Conservation (phyloP, 441 rosid species). For the Euphorbia schlechtendalii region DNA sequence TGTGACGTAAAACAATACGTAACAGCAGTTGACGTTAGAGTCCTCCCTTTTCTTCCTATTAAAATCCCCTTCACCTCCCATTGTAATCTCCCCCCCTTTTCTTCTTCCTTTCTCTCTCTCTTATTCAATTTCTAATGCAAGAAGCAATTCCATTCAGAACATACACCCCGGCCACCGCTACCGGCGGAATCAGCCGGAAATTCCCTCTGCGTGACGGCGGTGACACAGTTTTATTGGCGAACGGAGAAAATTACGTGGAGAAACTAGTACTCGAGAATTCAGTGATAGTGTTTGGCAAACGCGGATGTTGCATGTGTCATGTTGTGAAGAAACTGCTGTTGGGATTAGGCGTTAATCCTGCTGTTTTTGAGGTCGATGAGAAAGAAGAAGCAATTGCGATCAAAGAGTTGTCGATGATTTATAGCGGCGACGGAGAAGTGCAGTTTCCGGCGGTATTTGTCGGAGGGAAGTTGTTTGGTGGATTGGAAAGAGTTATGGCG, state of each 20-base stretch:
- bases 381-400: conserved; percentile 40
- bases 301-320: conserved; percentile 81
- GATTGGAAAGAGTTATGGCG: conserved; percentile 72
- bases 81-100: neutral
- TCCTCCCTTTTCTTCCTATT: conserved; percentile 25
- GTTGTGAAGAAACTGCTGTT: conserved; percentile 57
- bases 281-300: conserved; percentile 55
- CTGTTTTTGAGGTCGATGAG: conserved; percentile 54
- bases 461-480: conserved; percentile 80
- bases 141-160: conserved; percentile 48
- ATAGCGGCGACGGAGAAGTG: conserved; percentile 6
- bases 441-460: conserved; percentile 69
- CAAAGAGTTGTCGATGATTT: conserved; percentile 29
- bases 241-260: conserved; percentile 16
- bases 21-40: conserved; percentile 50
- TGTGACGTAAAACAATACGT: conserved; percentile 54
- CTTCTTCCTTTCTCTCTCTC: neutral
- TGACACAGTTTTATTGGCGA: neutral
- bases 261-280: conserved; percentile 56
- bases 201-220: conserved; percentile 10
- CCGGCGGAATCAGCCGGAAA: conserved; percentile 14
- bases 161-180: conserved; percentile 19
- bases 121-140: conserved; percentile 37
- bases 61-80: neutral
- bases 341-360: conserved; percentile 73